phyloP scores from a whole-genome alignment of 2,329 filamentous ascomycete genomes.

The Diplocarpon rosae region DNA sequence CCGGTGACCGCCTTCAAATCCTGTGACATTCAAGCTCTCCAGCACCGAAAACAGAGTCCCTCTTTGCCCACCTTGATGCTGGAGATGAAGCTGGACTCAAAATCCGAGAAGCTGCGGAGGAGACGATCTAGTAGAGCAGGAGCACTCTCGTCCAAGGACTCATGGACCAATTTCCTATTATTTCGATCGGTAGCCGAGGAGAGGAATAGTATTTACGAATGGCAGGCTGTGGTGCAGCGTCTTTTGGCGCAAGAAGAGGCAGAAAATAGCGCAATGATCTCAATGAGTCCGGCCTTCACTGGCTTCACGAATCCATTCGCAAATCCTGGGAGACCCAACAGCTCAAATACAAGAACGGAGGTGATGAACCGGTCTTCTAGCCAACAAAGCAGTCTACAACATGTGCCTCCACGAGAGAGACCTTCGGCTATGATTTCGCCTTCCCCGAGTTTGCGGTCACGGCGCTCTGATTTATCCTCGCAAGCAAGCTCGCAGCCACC shows the following conservation, averaged over 20 bases:
- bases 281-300: conserved; percentile 20
- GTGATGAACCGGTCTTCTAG: conserved; percentile 39
- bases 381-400: conserved; percentile 23
- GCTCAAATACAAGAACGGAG: conserved; percentile 14
- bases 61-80: conserved; percentile 48
- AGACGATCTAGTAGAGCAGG: conserved; percentile 53
- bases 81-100: conserved; percentile 38
- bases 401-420: conserved; percentile 26
- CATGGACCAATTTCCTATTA: conserved; percentile 34
- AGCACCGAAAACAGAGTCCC: conserved; percentile 51
- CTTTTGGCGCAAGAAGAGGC: conserved; percentile 19
- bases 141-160: conserved; percentile 33
- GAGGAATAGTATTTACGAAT: conserved; percentile 44
- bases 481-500: conserved; percentile 25
- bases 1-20: conserved; percentile 25
- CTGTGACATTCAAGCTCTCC: conserved; percentile 39
- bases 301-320: conserved; percentile 26
- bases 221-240: conserved; percentile 37
- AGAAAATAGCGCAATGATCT: conserved; percentile 19
- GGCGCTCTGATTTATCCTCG: conserved; percentile 48
- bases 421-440: conserved; percentile 44
- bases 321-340: conserved; percentile 13
- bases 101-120: conserved; percentile 49
- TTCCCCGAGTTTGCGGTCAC: conserved; percentile 49
- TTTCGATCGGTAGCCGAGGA: conserved; percentile 46